Evolutionary conservation across 768 basidiomycete species (phyloP).

Genomic region (Steccherinum ochraceum): DNA sequence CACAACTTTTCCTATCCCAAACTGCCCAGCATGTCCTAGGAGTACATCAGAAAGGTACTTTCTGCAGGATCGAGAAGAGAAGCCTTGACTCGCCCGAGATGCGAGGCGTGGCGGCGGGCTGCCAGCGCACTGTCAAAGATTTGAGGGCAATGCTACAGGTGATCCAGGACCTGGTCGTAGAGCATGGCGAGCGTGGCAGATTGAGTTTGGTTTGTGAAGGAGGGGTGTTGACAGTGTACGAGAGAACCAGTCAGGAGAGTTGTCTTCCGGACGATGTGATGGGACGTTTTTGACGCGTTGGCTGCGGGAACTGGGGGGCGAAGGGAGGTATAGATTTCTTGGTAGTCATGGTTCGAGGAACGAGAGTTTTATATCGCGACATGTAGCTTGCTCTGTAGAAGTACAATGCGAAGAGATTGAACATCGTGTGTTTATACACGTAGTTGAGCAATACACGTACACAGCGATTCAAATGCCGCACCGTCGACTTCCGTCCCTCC

Average conservation of each 20-base stretch:
- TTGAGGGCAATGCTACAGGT: constrained; percentile 20
- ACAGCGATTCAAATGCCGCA: too few species aligned
- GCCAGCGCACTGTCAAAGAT: constrained; percentile 26
- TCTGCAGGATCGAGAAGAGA: constrained; percentile 42
- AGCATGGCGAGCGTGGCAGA: constrained; percentile 44
- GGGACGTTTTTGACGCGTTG: too few species aligned
- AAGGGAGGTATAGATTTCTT: too few species aligned
- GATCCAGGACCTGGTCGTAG: constrained; percentile 44
- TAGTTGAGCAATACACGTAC: too few species aligned
- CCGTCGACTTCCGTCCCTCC: too few species aligned
- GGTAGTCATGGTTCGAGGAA: too few species aligned
- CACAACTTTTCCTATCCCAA: constrained; percentile 65
- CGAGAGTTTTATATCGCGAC: too few species aligned
- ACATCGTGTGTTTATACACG: too few species aligned
- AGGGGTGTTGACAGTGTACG: constrained; percentile 40
- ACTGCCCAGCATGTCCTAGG: constrained; percentile 57
- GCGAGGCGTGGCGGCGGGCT: constrained; percentile 16
- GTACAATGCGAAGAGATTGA: too few species aligned
- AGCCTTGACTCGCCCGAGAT: constrained; percentile 18
- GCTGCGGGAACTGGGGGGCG: too few species aligned
- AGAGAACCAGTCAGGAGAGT: constrained; percentile 35
- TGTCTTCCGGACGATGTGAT: constrained; percentile 41
- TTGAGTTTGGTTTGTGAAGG: constrained; percentile 49
- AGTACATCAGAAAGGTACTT: constrained; percentile 48
- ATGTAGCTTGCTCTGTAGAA: too few species aligned